Base-by-base conservation (phyloP, 768 basidiomycete species). In the Trametes cubensis region DNA sequence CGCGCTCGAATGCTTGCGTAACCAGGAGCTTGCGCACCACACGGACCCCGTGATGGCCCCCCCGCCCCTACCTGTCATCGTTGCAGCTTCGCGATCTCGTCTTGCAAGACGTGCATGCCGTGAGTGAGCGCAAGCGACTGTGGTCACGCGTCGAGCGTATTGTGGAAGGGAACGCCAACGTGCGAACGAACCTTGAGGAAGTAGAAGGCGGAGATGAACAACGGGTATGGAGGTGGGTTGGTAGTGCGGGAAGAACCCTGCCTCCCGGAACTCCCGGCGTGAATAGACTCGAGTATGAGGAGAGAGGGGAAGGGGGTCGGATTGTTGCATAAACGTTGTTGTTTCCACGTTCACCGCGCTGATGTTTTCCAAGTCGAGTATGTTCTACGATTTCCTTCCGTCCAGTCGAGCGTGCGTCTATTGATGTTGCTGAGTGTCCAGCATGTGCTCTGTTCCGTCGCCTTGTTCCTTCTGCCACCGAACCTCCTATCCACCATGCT, bases 161-260 rank as follows among this genome's bases (percentile, higher is more conserved):
- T 52, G 94, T 97, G 4, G 94, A 95, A 75, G 85, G 87, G 58
- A 97, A 97, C 77, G 84, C 92, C 30, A 97, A 97, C 74, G 91
- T 97, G 45, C 84, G 92, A 63, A 87, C 85, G 30, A 90, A 89
- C 72, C 77, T 93, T 55, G 90, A 91, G 74, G 94, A 96, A 73
- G 83, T 91, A 49, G 81, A 80, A 62, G 89, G 89, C 66, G 94
- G 94, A 13, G 93, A 95, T 74, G 92, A 94, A 76, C 81, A 87
- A 75, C 84, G 92, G 66, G 94, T 94, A 58, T 96, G 94, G 94
- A 78, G 89, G 60, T 96, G 94, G 94, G 85, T 93, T 30, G 94
- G 94, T n/a, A 76, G 75, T 58, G 66, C 68, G 18, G 71, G 72
- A 15, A 62, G 66, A 60, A 65, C 70, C 41, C 63, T 71, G 23